Evolutionary conservation across 2,329 filamentous ascomycete species (phyloP), one percentile per base, ranked within the genome.

Genomic region (Elsinoe perseae): DNA sequence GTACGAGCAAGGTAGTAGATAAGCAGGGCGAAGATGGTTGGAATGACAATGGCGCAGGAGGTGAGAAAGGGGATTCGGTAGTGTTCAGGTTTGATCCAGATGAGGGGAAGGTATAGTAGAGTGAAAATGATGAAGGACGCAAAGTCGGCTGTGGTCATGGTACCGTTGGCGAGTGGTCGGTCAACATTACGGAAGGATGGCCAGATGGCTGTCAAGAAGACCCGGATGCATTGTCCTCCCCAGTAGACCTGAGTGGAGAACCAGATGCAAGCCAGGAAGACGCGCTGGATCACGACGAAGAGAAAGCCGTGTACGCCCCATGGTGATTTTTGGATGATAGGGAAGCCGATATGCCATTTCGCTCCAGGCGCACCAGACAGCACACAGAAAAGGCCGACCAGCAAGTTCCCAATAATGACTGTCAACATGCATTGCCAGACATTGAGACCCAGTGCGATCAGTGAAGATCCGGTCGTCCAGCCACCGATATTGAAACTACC

Each of bases 81-180:
- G 30, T 52, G 48, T 38, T 52, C 48, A 3, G 48, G 48, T 3
- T 20, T n/a, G 48, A 52, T 52, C 28, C 28, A 52, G 32, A 52
- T 52, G 28, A 52, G 30, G 16, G 48, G 48, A 14, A 52, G 44
- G 60, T 82, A 72, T 60, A 70, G 69, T 14, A 73, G 70, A 5
- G 30, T 23, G 23, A 53, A 36, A 9, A 54, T 14, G 48, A 42
- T 56, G 38, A 56, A 61, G 27, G 56, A 46, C 18, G 46, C 57
- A 54, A 61, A 63, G 30, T 59, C 57, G 27, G 65, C 52, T 57
- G 61, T 54, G 59, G 79, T 80, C 14, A 78, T 73, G 10, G 71
- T 74, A 2, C 80, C 65, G 0, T 77, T 79, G 1, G 76, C 73
- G 64, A 70, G 83, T 55, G 76, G 76, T 5, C 75, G 75, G 59